phyloP scores from a whole-genome alignment of 345 rosid species.

The Theobroma cacao region DNA sequence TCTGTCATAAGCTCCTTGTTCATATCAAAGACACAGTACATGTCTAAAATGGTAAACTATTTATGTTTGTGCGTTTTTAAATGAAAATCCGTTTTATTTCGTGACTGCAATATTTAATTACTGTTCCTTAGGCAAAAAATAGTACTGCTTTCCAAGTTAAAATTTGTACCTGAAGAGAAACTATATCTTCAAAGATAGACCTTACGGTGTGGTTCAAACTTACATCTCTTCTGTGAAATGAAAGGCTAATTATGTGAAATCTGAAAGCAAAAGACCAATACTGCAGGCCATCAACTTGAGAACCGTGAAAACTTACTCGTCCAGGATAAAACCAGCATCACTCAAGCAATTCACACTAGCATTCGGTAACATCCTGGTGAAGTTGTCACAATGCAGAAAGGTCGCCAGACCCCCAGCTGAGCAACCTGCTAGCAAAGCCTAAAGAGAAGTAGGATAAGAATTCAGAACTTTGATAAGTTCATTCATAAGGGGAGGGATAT shows the following conservation, averaged over 20 bases:
- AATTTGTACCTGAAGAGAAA: constrained; percentile 53
- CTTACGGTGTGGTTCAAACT: constrained; percentile 57
- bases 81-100: background rate
- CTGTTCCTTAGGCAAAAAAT: background rate
- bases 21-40: background rate
- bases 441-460: background rate
- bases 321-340: constrained; percentile 87
- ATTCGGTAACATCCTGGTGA: constrained; percentile 54
- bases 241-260: background rate
- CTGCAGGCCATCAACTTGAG: background rate
- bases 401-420: constrained; percentile 90
- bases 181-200: constrained; percentile 47
- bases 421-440: constrained; percentile 97
- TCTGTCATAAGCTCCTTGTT: background rate
- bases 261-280: background rate
- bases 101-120: background rate
- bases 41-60: background rate
- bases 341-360: constrained; percentile 84
- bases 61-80: background rate
- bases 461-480: background rate
- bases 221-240: constrained; percentile 58
- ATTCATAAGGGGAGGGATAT: background rate
- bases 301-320: constrained; percentile 46
- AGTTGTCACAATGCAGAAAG: constrained; percentile 74
- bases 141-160: background rate